Evolutionary conservation across 1,139 yeast genomes (phyloP), one percentile per base, ranked within the genome.

Genomic region (Suhomyces atakaporum): DNA sequence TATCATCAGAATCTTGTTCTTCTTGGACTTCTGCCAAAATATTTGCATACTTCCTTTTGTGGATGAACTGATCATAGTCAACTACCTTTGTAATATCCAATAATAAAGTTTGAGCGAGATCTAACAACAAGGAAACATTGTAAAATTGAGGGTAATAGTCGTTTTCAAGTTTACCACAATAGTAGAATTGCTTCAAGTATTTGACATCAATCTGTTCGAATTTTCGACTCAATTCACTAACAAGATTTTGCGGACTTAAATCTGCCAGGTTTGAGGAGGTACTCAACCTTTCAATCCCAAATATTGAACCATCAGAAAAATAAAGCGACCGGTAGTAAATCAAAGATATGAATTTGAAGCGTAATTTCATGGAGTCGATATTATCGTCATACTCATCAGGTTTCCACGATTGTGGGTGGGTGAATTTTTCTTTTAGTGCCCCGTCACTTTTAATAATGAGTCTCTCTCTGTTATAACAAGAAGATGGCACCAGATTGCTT

Each of bases 401-500:
- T 6, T 5, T 18, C 30, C 27, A 30, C 12, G 11, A n/a, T 2
- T 5, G n/a, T 10, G 35, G 35, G 4, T n/a, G 16, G 14, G 21
- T 26, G 24, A 22, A 40, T 5, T 36, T 40, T 9, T 45, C 45
- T 18, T 34, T 41, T 3, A 38, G 26, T 7, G 36, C 31, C 2
- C 45, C 41, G 27, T 57, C 64, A 11, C 47, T 46, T 28, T 44
- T 47, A 3, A 63, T 44, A n/a, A 63, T 39, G 4, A 40, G 19
- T 19, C 42, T 42, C 31, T 67, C 73, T 23, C 63, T 50, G 7
- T 49, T 47, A 38, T 55, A 68, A 36, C 67, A 64, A 1, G 69
- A 55, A 8, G 35, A 34, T 0, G 69, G 66, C n/a, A 23, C 23
- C 22, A 40, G 38, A 18, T 47, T 38, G 27, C 46, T 43, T 4